Evolutionary conservation across 1,139 yeast species (phyloP).

Genomic region (Yamadazyma trypodendri): DNA sequence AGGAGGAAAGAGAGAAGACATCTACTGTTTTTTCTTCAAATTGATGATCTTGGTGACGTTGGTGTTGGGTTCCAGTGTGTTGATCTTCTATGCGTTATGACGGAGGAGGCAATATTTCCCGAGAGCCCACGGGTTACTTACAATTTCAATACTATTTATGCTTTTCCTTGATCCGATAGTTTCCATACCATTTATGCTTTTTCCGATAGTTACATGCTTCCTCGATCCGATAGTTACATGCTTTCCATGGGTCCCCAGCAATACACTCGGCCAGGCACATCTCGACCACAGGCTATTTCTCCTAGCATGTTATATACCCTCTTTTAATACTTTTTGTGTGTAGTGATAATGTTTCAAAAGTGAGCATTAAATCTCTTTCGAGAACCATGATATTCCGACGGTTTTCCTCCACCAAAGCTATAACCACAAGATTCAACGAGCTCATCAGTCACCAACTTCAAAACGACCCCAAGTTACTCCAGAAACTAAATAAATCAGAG

Average conservation of each 20-base stretch:
- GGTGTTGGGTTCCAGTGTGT: constrained; percentile 35
- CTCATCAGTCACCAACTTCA: constrained; percentile 29
- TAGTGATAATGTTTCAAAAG: background rate
- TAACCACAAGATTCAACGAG: constrained; percentile 8
- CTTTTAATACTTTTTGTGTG: background rate
- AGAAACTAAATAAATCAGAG: constrained; percentile 9
- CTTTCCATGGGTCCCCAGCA: too few relatives aligned
- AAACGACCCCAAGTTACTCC: constrained; percentile 20
- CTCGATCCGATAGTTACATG: too few relatives aligned
- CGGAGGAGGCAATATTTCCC: background rate
- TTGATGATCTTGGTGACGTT: constrained; percentile 27
- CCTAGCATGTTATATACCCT: too few relatives aligned
- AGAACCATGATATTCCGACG: constrained; percentile 4
- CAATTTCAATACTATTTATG: too few relatives aligned
- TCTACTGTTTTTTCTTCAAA: constrained; percentile 33
- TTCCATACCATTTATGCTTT: too few relatives aligned
- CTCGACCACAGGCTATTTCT: too few relatives aligned
- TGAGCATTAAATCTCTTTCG: background rate
- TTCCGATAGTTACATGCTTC: too few relatives aligned
- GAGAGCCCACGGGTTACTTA: background rate
- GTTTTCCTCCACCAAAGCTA: constrained; percentile 7
- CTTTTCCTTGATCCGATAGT: too few relatives aligned
- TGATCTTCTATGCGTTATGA: constrained; percentile 38
- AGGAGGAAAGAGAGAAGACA: constrained; percentile 38
- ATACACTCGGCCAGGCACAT: too few relatives aligned